These are phyloP conservation scores for Ceratobasidium sp. DNA, from an alignment of 1,284 basidiomycete species.

Conservation along the genomic window DNA sequence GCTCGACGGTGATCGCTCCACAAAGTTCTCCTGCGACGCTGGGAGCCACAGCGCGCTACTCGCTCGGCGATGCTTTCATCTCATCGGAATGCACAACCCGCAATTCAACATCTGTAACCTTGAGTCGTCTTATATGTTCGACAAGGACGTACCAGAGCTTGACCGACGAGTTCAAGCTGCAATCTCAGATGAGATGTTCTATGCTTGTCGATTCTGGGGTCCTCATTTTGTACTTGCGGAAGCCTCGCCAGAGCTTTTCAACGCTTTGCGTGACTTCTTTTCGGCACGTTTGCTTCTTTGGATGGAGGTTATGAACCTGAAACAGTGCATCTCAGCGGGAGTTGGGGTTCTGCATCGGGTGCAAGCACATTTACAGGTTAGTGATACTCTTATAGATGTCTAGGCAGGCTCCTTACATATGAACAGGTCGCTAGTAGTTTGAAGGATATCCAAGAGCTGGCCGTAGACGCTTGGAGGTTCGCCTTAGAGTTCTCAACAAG, in stretches of 20 bases:
- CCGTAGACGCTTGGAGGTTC: constrained; percentile 9
- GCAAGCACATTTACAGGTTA: neutral
- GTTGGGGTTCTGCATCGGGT: neutral
- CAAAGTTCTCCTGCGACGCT: neutral
- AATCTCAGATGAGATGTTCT: neutral
- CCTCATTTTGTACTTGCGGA: neutral
- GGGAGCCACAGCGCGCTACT: neutral
- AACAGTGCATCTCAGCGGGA: neutral
- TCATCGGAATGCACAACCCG: neutral
- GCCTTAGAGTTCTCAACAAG: neutral
- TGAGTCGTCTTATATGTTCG: constrained; percentile 14
- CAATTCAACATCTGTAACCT: constrained; percentile 29
- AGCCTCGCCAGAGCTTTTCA: neutral
- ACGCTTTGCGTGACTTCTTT: neutral
- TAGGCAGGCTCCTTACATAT: neutral
- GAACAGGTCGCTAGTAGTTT: neutral
- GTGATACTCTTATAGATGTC: neutral
- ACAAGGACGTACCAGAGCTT: neutral
- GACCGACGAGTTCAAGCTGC: neutral
- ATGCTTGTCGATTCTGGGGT: constrained; percentile 26
- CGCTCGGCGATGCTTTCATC: constrained; percentile 6
- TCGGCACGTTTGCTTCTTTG: constrained; percentile 12
- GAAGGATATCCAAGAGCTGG: neutral
- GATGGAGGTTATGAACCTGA: constrained; percentile 30
- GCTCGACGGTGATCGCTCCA: neutral